These are phyloP conservation scores for Chalciporus sp. DNA, from an alignment of 1,284 basidiomycete genomes.

Conservation along the genomic window DNA sequence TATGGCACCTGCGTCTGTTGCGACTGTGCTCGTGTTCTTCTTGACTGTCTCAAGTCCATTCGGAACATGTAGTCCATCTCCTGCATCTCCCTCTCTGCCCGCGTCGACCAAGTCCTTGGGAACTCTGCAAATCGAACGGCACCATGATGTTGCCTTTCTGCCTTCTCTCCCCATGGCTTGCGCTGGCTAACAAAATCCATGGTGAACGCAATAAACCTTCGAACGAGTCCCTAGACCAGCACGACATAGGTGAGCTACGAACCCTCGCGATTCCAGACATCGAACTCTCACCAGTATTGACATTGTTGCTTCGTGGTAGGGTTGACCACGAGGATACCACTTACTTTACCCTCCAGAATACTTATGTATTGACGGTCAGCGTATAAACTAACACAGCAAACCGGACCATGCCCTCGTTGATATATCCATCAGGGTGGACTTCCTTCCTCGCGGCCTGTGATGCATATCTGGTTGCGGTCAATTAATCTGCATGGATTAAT, in stretches of 20 bases:
- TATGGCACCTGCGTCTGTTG: slow-evolving; percentile 4
- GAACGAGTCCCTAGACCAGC: slow-evolving; percentile 25
- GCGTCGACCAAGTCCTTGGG: slow-evolving; percentile 29
- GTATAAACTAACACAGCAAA: slow-evolving; percentile 26
- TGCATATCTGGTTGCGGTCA: slow-evolving; percentile 9
- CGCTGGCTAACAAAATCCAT: slow-evolving; percentile 26
- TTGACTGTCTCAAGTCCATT: slow-evolving; percentile 13
- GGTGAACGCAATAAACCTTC: slow-evolving; percentile 25
- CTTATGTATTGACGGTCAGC: slow-evolving; percentile 28
- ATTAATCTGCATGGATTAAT: slow-evolving; percentile 23
- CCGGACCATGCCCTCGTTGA: slow-evolving; percentile 23
- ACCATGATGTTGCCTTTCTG: slow-evolving; percentile 7
- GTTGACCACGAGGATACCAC: slow-evolving; percentile 28
- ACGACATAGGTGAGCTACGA: slow-evolving; percentile 17
- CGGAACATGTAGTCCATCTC: slow-evolving; percentile 29
- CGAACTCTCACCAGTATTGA: slow-evolving; percentile 31
- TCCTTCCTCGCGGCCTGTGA: background rate
- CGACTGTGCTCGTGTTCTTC: slow-evolving; percentile 9
- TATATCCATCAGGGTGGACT: slow-evolving; percentile 2
- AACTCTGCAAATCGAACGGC: slow-evolving; percentile 25
- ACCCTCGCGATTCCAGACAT: slow-evolving; percentile 7
- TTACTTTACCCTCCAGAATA: slow-evolving; percentile 13
- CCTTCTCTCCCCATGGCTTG: slow-evolving; percentile 20
- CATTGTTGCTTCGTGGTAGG: slow-evolving; percentile 28
- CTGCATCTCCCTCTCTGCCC: slow-evolving; percentile 28